A percentile compares a stretch with the other conserved stretches of the same genome.
phyloP scores from a whole-genome alignment of 441 rosid genomes.

The Bruguiera hainesii region DNA sequence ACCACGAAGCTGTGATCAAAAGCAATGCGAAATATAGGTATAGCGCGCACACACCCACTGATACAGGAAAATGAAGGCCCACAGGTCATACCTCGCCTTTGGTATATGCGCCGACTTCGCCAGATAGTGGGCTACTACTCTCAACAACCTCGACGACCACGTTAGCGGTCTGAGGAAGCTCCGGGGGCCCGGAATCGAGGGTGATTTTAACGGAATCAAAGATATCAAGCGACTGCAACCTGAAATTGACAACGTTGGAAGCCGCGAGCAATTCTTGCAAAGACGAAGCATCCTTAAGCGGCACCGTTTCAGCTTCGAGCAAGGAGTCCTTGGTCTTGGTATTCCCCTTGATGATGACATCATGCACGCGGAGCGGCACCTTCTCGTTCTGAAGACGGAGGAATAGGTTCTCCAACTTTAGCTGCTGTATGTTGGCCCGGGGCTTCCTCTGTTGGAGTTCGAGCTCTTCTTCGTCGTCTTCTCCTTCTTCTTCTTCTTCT shows the following conservation, averaged over 20 bases:
- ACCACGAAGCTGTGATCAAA: neutral
- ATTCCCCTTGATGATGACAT: slow-evolving; percentile 76
- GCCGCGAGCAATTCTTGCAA: slow-evolving; percentile 77
- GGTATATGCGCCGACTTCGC: slow-evolving; percentile 71
- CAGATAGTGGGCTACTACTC: slow-evolving; percentile 51
- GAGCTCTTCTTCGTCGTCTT: slow-evolving; percentile 23
- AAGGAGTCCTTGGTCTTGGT: slow-evolving; percentile 75
- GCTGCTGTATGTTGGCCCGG: slow-evolving; percentile 28
- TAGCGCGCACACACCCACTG: neutral
- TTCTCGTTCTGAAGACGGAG: slow-evolving; percentile 44
- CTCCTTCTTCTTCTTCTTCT: slow-evolving; percentile 26
- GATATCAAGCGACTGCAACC: slow-evolving; percentile 63
- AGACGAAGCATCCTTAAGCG: slow-evolving; percentile 53
- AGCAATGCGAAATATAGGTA: neutral
- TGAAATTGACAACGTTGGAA: slow-evolving; percentile 50
- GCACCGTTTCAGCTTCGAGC: slow-evolving; percentile 63
- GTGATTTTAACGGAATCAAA: slow-evolving; percentile 81
- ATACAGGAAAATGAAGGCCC: neutral
- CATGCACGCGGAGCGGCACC: slow-evolving; percentile 80
- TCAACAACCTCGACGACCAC: slow-evolving; percentile 75
- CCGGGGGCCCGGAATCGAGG: slow-evolving; percentile 87
- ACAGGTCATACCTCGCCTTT: slow-evolving; percentile 59
- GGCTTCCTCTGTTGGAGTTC: slow-evolving; percentile 26
- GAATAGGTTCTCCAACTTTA: slow-evolving; percentile 47
- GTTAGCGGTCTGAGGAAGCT: slow-evolving; percentile 83